phyloP scores from a whole-genome alignment of 1,284 basidiomycete species.

The Tranzscheliella williamsii region DNA sequence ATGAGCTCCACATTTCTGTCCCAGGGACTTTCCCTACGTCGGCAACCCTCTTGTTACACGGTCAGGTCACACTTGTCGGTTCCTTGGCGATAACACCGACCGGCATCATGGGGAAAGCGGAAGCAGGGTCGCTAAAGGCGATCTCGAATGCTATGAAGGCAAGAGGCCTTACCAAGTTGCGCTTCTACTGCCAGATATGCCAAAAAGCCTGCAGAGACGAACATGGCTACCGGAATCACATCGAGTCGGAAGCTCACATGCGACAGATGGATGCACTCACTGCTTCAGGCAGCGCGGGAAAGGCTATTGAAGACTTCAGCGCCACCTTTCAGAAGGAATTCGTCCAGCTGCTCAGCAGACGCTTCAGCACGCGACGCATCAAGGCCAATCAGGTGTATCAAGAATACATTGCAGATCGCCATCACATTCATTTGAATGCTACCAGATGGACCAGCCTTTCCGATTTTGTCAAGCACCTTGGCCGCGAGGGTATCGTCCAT shows the following conservation, averaged over 20 bases:
- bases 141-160: slow-evolving; percentile 60
- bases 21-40: too few species aligned
- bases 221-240: slow-evolving; percentile 66
- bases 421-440: slow-evolving; percentile 96
- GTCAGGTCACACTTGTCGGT: too few species aligned
- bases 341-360: slow-evolving; percentile 78
- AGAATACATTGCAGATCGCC: slow-evolving; percentile 93
- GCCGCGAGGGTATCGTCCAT: slow-evolving; percentile 80
- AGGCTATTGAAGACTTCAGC: slow-evolving; percentile 88
- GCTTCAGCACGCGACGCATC: slow-evolving; percentile 56
- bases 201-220: slow-evolving; percentile 58
- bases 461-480: slow-evolving; percentile 89
- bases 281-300: slow-evolving; percentile 68
- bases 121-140: slow-evolving; percentile 47
- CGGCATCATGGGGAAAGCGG: slow-evolving; percentile 23
- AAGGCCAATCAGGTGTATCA: slow-evolving; percentile 92
- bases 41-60: too few species aligned
- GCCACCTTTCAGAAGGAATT: slow-evolving; percentile 88
- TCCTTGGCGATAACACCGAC: too few species aligned
- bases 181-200: slow-evolving; percentile 61
- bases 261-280: slow-evolving; percentile 89
- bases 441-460: slow-evolving; percentile 96
- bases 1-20: too few species aligned
- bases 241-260: slow-evolving; percentile 82
- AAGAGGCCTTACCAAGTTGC: slow-evolving; percentile 56